Evolutionary conservation across 2,329 filamentous ascomycete genomes (phyloP).

Genomic region (Sclerotiophoma versabilis): DNA sequence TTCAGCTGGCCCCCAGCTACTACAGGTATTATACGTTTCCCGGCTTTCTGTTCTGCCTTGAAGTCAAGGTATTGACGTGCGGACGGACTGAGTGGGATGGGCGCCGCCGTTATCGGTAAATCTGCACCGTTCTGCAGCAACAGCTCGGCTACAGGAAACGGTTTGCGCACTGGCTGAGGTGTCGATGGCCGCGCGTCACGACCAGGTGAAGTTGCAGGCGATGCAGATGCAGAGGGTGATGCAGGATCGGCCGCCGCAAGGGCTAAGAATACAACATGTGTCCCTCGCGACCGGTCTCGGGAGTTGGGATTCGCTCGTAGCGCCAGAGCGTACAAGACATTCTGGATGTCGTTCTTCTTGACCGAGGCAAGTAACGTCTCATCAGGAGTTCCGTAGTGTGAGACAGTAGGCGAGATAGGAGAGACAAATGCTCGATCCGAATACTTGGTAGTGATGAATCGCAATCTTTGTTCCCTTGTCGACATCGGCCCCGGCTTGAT

Average conservation of each 20-base stretch:
- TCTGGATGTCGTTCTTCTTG: constrained; percentile 94
- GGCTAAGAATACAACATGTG: constrained; percentile 88
- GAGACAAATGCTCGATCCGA: constrained; percentile 83
- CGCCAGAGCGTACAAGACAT: constrained; percentile 88
- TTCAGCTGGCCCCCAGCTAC: constrained; percentile 58
- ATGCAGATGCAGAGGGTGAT: constrained; percentile 64
- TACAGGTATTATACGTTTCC: constrained; percentile 47
- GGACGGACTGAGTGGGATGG: constrained; percentile 81
- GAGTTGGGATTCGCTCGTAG: constrained; percentile 84
- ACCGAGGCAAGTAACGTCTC: constrained; percentile 91
- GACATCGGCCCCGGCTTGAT: constrained; percentile 79
- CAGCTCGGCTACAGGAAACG: constrained; percentile 90
- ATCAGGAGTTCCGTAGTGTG: constrained; percentile 78
- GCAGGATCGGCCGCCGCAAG: constrained; percentile 92
- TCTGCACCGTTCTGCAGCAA: constrained; percentile 93
- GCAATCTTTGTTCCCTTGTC: constrained; percentile 87
- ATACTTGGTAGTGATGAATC: constrained; percentile 95
- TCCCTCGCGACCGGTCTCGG: constrained; percentile 81
- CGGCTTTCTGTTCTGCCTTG: constrained; percentile 62
- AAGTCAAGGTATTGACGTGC: constrained; percentile 87
- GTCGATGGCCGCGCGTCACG: constrained; percentile 52
- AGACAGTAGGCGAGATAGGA: constrained; percentile 75
- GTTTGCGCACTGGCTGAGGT: constrained; percentile 50
- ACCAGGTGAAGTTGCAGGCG: constrained; percentile 54
- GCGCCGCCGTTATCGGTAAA: constrained; percentile 75